Evolutionary conservation across 345 rosid species (phyloP).

Genomic region (Gossypioides kirkii): DNA sequence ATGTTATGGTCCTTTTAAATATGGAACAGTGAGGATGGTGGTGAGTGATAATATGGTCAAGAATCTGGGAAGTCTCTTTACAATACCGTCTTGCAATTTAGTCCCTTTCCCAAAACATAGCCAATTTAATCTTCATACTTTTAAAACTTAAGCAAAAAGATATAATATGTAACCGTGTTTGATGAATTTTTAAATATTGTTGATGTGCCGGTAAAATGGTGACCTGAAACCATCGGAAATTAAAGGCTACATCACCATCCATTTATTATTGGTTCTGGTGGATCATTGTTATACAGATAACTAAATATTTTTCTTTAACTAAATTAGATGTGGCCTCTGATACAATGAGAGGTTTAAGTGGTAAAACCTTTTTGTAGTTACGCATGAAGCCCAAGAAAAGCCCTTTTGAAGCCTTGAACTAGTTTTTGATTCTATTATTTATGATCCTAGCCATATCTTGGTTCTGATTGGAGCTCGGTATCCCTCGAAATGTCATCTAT

Average conservation of each 20-base stretch:
- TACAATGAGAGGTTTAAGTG: background rate
- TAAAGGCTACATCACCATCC: background rate
- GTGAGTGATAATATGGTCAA: background rate
- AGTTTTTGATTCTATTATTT: background rate
- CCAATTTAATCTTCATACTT: background rate
- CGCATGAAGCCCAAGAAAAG: background rate
- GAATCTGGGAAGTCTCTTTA: background rate
- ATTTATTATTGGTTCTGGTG: background rate
- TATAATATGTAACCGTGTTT: background rate
- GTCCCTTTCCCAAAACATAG: background rate
- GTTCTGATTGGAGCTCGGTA: background rate
- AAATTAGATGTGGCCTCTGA: background rate
- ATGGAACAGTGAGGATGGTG: background rate
- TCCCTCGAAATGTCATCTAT: background rate
- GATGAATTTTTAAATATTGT: background rate
- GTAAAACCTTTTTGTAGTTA: background rate
- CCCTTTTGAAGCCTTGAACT: background rate
- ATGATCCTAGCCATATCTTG: background rate
- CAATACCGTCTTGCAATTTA: background rate
- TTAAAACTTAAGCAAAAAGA: background rate
- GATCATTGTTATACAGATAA: background rate
- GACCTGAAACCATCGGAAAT: background rate
- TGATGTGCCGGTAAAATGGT: background rate
- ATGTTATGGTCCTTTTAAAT: conserved; percentile 2
- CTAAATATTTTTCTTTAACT: background rate